Percentiles rank a stretch among this genome's conserved stretches.
phyloP scores from a whole-genome alignment of 2,329 filamentous ascomycete species.

The Apiospora marii region DNA sequence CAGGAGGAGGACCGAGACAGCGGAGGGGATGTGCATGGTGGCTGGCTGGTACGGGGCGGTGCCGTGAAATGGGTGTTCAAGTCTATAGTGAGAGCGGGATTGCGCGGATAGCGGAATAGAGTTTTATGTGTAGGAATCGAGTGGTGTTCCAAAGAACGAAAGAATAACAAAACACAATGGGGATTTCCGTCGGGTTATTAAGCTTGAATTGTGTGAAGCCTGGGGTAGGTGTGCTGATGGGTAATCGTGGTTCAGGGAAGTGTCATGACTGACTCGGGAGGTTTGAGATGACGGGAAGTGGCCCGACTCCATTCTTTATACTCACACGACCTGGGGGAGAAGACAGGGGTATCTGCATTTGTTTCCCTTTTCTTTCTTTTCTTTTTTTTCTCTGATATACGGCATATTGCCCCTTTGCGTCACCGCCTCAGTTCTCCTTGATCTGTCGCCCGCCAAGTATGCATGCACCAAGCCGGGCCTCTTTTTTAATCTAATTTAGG shows the following conservation, averaged over 20 bases:
- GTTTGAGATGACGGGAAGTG: neutral
- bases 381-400: neutral
- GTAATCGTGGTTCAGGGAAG: neutral
- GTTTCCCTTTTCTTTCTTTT: neutral
- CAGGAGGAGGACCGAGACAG: neutral
- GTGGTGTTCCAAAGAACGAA: neutral
- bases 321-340: neutral
- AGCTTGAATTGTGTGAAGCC: neutral
- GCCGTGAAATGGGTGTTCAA: neutral
- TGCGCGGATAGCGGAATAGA: neutral
- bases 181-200: neutral
- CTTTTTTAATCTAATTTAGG: neutral
- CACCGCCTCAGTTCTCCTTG: neutral
- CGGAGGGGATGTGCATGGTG: neutral
- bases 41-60: neutral
- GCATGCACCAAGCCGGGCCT: neutral
- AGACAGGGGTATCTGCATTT: neutral
- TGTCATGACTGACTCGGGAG: slow-evolving; percentile 18
- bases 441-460: neutral
- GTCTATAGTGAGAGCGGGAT: neutral
- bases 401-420: slow-evolving; percentile 10
- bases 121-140: neutral
- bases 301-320: neutral
- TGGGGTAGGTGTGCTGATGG: neutral
- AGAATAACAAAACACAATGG: neutral